Evolutionary conservation across 1,284 basidiomycete genomes (phyloP).

Genomic region (Sporisorium reilianum): DNA sequence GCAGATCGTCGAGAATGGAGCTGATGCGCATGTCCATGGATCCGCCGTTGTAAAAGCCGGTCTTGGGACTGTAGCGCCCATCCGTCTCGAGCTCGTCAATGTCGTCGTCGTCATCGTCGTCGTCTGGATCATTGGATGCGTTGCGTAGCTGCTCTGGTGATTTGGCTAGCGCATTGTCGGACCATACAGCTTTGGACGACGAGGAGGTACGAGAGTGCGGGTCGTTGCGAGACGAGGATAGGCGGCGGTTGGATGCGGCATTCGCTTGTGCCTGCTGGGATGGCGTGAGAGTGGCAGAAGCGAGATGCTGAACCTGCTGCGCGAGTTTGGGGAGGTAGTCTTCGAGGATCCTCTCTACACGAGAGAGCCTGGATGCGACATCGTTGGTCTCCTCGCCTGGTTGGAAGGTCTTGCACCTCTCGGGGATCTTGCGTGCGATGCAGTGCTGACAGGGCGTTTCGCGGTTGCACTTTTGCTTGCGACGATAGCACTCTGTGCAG

Average conservation of each 20-base stretch:
- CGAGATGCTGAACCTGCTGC: slow-evolving; percentile 38
- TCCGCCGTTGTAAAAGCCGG: slow-evolving; percentile 53
- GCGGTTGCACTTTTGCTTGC: slow-evolving; percentile 67
- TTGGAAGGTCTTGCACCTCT: slow-evolving; percentile 64
- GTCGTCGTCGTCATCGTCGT: slow-evolving; percentile 35
- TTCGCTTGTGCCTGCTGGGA: slow-evolving; percentile 2
- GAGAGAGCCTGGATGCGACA: slow-evolving; percentile 48
- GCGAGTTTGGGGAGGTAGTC: slow-evolving; percentile 50
- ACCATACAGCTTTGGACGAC: slow-evolving; percentile 14
- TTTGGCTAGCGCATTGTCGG: slow-evolving; percentile 8
- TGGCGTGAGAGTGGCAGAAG: slow-evolving; percentile 6
- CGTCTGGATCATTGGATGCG: slow-evolving; percentile 13
- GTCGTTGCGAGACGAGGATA: slow-evolving; percentile 8
- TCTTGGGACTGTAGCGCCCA: slow-evolving; percentile 49
- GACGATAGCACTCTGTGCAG: slow-evolving; percentile 67
- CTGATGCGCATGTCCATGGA: slow-evolving; percentile 59
- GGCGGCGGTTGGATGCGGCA: slow-evolving; percentile 12
- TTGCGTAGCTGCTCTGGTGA: slow-evolving; percentile 22
- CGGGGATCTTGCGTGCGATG: slow-evolving; percentile 64
- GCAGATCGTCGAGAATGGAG: slow-evolving; percentile 52
- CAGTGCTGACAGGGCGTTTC: slow-evolving; percentile 67
- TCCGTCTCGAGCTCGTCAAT: slow-evolving; percentile 53
- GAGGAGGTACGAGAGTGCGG: background rate
- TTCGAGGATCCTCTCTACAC: slow-evolving; percentile 56
- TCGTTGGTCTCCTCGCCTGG: slow-evolving; percentile 61